Evolutionary conservation across 73 alveolate genomes (phyloP).

Genomic region (Tetrahymena thermophila): DNA sequence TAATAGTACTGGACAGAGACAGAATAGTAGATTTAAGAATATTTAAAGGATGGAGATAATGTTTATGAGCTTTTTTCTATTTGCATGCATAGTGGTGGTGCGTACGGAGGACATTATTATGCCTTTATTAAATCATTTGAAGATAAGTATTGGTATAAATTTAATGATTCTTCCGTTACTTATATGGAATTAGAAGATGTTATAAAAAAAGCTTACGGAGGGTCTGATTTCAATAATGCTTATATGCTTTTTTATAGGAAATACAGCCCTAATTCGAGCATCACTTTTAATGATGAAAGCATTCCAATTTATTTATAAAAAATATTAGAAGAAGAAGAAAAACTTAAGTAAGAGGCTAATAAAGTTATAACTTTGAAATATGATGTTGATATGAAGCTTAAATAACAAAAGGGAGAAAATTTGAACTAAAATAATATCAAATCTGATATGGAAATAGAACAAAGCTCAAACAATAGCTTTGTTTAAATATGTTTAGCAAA

Average conservation of each 20-base stretch:
- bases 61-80: slow-evolving; percentile 69
- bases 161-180: slow-evolving; percentile 62
- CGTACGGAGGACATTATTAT: slow-evolving; percentile 71
- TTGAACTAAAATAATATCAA: neutral
- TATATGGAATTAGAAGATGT: slow-evolving; percentile 49
- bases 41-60: slow-evolving; percentile 64
- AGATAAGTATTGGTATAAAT: slow-evolving; percentile 57
- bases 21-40: slow-evolving; percentile 1
- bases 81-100: slow-evolving; percentile 60
- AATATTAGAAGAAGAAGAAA: neutral
- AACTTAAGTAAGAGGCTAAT: neutral
- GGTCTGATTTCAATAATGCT: slow-evolving; percentile 60
- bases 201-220: slow-evolving; percentile 50
- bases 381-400: neutral
- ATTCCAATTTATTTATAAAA: neutral
- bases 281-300: neutral
- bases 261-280: neutral
- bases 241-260: slow-evolving; percentile 83
- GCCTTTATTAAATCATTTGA: slow-evolving; percentile 67
- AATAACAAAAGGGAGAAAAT: neutral
- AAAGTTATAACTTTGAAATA: neutral
- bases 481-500: neutral
- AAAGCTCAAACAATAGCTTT: neutral
- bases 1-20: slow-evolving; percentile 28
- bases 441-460: neutral